phyloP scores from a whole-genome alignment of 805 yeast species.

The Candida krabiensis region DNA sequence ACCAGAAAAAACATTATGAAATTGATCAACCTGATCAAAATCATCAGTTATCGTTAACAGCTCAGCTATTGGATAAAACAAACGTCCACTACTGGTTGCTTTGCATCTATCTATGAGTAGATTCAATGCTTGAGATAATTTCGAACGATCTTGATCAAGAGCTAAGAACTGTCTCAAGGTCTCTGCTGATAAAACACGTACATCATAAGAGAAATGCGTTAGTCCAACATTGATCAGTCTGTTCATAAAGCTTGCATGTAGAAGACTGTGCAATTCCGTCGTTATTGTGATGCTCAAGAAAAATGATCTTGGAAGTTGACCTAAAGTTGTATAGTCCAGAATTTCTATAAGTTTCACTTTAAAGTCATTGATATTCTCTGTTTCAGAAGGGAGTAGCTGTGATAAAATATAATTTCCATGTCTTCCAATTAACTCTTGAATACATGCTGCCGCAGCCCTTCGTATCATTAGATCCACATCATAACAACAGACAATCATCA shows the following conservation, averaged over 20 bases:
- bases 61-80: slow-evolving; percentile 25
- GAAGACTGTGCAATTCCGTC: slow-evolving; percentile 10
- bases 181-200: slow-evolving; percentile 42
- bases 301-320: slow-evolving; percentile 43
- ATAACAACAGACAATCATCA: slow-evolving; percentile 57
- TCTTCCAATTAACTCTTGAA: slow-evolving; percentile 85
- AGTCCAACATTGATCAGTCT: slow-evolving; percentile 35
- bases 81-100: slow-evolving; percentile 6
- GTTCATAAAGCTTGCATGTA: slow-evolving; percentile 29
- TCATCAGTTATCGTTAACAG: slow-evolving; percentile 10
- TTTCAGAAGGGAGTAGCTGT: slow-evolving; percentile 3
- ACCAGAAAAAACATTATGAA: slow-evolving; percentile 8
- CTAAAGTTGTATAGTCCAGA: slow-evolving; percentile 52
- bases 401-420: slow-evolving; percentile 48
- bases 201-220: slow-evolving; percentile 39
- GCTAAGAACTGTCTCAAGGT: slow-evolving; percentile 27
- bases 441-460: slow-evolving; percentile 80
- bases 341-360: slow-evolving; percentile 56
- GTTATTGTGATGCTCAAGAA: slow-evolving; percentile 16
- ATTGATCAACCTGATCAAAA: slow-evolving; percentile 1
- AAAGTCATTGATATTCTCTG: slow-evolving; percentile 31
- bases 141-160: background rate
- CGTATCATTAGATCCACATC: slow-evolving; percentile 76
- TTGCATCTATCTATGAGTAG: background rate
- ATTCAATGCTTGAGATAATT: background rate